phyloP scores from a whole-genome alignment of 352 stramenopile genomes.

The Globisporangium nodosum region DNA sequence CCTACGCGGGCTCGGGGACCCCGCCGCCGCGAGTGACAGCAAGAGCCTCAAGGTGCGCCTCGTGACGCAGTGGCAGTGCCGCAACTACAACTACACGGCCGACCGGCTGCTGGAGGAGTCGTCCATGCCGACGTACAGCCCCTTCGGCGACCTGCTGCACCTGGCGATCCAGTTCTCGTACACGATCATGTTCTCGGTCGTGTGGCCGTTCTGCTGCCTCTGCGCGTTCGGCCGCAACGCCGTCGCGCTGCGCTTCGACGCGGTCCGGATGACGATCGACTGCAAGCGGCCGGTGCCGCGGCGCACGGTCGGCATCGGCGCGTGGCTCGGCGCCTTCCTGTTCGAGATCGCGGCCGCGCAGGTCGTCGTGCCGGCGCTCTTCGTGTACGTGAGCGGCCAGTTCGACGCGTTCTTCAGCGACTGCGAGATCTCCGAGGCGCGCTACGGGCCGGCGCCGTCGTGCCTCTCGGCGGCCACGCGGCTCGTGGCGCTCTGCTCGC shows the following conservation, averaged over 20 bases:
- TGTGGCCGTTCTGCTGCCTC: constrained; percentile 57
- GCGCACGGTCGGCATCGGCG: constrained; percentile 44
- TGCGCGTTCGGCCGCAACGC: constrained; percentile 47
- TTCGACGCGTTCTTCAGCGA: constrained; percentile 42
- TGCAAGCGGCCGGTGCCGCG: constrained; percentile 50
- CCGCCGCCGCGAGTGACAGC: background rate
- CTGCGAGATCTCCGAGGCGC: constrained; percentile 27
- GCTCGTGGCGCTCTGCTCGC: constrained; percentile 31
- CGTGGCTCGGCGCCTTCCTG: constrained; percentile 45
- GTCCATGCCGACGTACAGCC: constrained; percentile 54
- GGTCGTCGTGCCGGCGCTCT: constrained; percentile 43
- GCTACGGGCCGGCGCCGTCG: constrained; percentile 36
- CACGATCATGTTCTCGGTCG: constrained; percentile 63
- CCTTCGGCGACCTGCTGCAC: constrained; percentile 45
- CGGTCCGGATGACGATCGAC: constrained; percentile 62
- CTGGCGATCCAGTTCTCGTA: constrained; percentile 68
- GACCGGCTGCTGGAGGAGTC: constrained; percentile 52
- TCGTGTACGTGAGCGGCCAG: constrained; percentile 63
- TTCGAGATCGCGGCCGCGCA: constrained; percentile 49
- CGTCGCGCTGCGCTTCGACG: constrained; percentile 49
- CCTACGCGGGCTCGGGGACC: constrained; percentile 28
- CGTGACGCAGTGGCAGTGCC: constrained; percentile 52
- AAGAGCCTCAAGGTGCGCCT: constrained; percentile 26
- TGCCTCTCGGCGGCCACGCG: constrained; percentile 20
- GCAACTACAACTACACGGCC: constrained; percentile 52